phyloP scores from a whole-genome alignment of 257 asterid species.

The Primulina tabacum region DNA sequence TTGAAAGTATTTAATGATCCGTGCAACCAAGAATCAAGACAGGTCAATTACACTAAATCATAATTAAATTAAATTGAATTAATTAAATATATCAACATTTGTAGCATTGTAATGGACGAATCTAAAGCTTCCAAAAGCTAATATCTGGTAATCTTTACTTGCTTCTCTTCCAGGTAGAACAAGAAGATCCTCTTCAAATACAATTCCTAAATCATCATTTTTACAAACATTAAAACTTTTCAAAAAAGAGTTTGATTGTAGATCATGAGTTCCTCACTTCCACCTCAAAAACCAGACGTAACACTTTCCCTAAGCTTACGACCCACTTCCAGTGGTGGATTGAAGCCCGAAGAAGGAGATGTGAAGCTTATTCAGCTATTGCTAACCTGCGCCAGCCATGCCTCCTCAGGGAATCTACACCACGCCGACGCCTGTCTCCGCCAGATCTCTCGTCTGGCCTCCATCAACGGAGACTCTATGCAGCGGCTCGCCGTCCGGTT shows the following conservation, averaged over 20 bases:
- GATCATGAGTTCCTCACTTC: conserved; percentile 36
- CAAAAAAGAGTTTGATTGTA: background rate
- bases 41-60: conserved; percentile 29
- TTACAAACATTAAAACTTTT: background rate
- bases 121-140: conserved; percentile 32
- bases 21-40: conserved; percentile 30
- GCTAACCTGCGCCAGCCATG: conserved; percentile 46
- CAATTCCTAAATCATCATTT: background rate
- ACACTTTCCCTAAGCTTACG: conserved; percentile 36
- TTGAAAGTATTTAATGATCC: conserved; percentile 11
- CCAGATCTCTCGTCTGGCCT: conserved; percentile 37
- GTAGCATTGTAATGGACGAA: conserved; percentile 27
- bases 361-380: conserved; percentile 45
- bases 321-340: conserved; percentile 13
- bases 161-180: conserved; percentile 11
- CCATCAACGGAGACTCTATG: conserved; percentile 47
- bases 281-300: conserved; percentile 36
- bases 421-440: conserved; percentile 48
- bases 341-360: conserved; percentile 42
- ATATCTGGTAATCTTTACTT: conserved; percentile 16
- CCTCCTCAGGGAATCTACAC: conserved; percentile 49
- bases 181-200: conserved; percentile 9
- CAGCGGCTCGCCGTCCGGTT: conserved; percentile 50
- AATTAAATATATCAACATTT: conserved; percentile 20
- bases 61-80: conserved; percentile 13